A percentile compares a stretch with the other conserved stretches of the same genome.
Conservation (phyloP, 371 early-diverging fungal genomes). For the Mortierella sp. region DNA sequence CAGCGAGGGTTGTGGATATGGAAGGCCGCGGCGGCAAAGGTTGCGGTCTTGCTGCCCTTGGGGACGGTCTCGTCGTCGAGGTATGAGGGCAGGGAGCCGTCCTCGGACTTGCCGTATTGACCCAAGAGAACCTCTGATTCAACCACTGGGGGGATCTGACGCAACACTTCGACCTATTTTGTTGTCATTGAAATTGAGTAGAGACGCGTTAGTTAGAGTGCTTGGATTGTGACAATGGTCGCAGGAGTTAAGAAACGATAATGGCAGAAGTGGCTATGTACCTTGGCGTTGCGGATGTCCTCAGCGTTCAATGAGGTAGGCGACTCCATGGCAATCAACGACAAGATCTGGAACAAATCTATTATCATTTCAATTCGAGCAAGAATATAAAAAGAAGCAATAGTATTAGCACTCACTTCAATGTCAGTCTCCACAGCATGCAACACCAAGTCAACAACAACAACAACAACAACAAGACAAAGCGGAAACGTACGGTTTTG, state of each 20-base stretch:
- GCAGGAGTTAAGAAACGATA: no score
- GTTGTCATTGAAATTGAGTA: not conserved
- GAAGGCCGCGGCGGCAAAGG: conserved; percentile 87
- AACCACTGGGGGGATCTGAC: conserved; percentile 81
- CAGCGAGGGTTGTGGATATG: conserved; percentile 91
- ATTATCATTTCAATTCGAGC: not conserved
- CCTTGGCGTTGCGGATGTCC: conserved; percentile 93
- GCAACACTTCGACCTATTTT: conserved; percentile 80
- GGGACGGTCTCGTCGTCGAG: conserved; percentile 94
- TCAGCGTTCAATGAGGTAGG: conserved; percentile 90
- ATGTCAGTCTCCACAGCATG: not conserved
- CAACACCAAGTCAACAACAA: not conserved
- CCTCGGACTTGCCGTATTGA: conserved; percentile 84
- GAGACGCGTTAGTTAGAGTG: not conserved
- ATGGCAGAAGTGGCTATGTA: not conserved
- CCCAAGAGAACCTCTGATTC: conserved; percentile 89
- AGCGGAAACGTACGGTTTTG: conserved; percentile 71
- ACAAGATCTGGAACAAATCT: conserved; percentile 91
- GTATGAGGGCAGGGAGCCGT: conserved; percentile 87
- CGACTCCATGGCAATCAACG: conserved; percentile 93
- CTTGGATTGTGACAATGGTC: no score
- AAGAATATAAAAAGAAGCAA: not conserved
- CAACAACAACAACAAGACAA: not conserved
- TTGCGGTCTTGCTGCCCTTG: conserved; percentile 83
- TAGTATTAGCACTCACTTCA: not conserved